Evolutionary conservation across 345 rosid species (phyloP).

Genomic region (Diplotaxis tenuifolia): DNA sequence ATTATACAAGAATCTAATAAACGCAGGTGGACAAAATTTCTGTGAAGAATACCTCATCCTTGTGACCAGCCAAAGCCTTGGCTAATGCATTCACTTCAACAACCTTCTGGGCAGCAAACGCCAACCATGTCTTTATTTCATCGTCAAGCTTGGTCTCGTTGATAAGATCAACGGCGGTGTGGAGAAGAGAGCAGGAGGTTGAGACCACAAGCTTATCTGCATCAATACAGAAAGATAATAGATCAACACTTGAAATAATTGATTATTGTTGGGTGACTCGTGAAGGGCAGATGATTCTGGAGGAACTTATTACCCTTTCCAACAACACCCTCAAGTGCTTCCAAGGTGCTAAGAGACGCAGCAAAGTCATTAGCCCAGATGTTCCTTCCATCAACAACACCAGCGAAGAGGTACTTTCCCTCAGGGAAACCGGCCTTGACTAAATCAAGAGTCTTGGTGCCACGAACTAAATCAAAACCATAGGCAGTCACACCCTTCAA

Average conservation of each 20-base stretch:
- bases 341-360: slow-evolving; percentile 61
- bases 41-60: slow-evolving; percentile 61
- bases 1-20: neutral
- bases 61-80: slow-evolving; percentile 82
- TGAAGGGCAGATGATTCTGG: neutral
- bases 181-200: slow-evolving; percentile 95
- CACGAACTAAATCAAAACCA: slow-evolving; percentile 92
- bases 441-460: slow-evolving; percentile 77
- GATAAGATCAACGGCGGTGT: slow-evolving; percentile 92
- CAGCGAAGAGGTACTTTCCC: slow-evolving; percentile 89
- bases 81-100: slow-evolving; percentile 92
- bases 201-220: slow-evolving; percentile 93
- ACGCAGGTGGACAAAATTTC: neutral
- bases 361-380: slow-evolving; percentile 98
- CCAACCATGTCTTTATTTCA: slow-evolving; percentile 95
- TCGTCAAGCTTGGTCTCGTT: slow-evolving; percentile 83
- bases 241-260: neutral
- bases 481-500: slow-evolving; percentile 87
- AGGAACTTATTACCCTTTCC: slow-evolving; percentile 64
- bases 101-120: slow-evolving; percentile 97
- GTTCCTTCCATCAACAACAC: slow-evolving; percentile 98
- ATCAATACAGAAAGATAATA: slow-evolving; percentile 7
- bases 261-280: neutral
- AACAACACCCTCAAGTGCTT: slow-evolving; percentile 67
- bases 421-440: slow-evolving; percentile 76